A percentile compares a stretch with the other conserved stretches of the same genome.
Conservation (phyloP, 1,284 basidiomycete species). For the Cutaneotrichosporon cavernicola region DNA sequence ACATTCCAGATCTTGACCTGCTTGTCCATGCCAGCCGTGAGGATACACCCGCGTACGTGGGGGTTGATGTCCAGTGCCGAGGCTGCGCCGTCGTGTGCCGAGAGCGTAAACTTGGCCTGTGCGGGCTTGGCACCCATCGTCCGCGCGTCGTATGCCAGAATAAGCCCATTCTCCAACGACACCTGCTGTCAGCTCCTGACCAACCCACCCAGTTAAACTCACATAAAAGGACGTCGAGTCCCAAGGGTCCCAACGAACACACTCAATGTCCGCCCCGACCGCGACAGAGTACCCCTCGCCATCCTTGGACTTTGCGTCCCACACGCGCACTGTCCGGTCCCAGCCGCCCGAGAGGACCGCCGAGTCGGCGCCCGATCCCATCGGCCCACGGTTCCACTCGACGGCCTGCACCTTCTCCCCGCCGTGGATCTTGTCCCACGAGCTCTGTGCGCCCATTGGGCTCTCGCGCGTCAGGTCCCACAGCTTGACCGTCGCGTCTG, state of each 20-base stretch:
- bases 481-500: conserved; percentile 92
- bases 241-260: conserved; percentile 95
- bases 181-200: conserved; percentile 58
- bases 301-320: conserved; percentile 83
- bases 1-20: conserved; percentile 94
- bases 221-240: conserved; percentile 83
- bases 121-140: conserved; percentile 63
- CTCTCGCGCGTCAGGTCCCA: conserved; percentile 86
- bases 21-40: conserved; percentile 91
- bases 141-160: conserved; percentile 87
- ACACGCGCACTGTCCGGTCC: conserved; percentile 88
- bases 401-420: conserved; percentile 94
- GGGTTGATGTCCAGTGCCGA: conserved; percentile 89
- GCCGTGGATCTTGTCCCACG: conserved; percentile 77
- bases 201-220: conserved; percentile 40
- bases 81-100: conserved; percentile 93
- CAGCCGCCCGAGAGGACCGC: conserved; percentile 90
- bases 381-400: conserved; percentile 84
- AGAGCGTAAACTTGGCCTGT: conserved; percentile 75
- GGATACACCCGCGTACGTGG: conserved; percentile 84
- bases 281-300: conserved; percentile 69
- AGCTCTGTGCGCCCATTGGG: conserved; percentile 66
- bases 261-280: conserved; percentile 88
- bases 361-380: conserved; percentile 59
- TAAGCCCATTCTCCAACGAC: conserved; percentile 86